Percentiles rank a stretch among this genome's conserved stretches.
These are phyloP conservation scores for Triticum dicoccoides DNA, from an alignment of 176 grass and related monocot species.

Conservation along the genomic window DNA sequence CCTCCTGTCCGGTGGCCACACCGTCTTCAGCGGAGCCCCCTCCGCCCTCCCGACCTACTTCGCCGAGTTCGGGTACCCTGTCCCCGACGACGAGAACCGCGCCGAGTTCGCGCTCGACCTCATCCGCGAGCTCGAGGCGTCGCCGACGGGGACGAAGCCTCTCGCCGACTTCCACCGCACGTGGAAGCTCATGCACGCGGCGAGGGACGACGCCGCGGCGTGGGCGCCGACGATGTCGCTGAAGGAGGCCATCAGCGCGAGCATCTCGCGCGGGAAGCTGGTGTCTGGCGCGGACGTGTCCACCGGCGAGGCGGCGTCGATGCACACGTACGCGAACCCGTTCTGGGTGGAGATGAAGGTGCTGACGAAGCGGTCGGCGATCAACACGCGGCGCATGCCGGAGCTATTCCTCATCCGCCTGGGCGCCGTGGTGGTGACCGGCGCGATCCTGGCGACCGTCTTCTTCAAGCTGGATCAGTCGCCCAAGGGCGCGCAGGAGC, in stretches of 20 bases:
- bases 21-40: constrained; percentile 62
- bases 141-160: constrained; percentile 45
- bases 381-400: constrained; percentile 71
- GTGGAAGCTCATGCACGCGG: constrained; percentile 44
- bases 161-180: constrained; percentile 70
- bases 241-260: constrained; percentile 79
- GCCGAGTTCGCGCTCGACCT: constrained; percentile 90
- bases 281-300: constrained; percentile 57
- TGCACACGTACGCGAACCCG: constrained; percentile 79
- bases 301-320: constrained; percentile 31
- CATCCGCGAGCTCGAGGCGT: constrained; percentile 71
- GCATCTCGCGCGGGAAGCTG: constrained; percentile 82
- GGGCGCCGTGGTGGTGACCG: constrained; percentile 65
- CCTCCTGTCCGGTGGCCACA: constrained; percentile 69
- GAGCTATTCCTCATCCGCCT: constrained; percentile 79
- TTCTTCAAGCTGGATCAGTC: constrained; percentile 79
- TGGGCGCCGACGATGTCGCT: constrained; percentile 39
- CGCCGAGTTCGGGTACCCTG: constrained; percentile 57
- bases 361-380: constrained; percentile 56
- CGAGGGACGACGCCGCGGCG: background rate
- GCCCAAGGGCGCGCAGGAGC: constrained; percentile 80
- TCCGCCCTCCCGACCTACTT: constrained; percentile 58
- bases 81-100: constrained; percentile 76
- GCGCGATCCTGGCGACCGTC: constrained; percentile 75
- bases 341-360: constrained; percentile 90